Percentiles rank a stretch among this genome's conserved stretches.
phyloP scores from a whole-genome alignment of 78 protist genomes.

The Dictyostelium brefeldianum region DNA sequence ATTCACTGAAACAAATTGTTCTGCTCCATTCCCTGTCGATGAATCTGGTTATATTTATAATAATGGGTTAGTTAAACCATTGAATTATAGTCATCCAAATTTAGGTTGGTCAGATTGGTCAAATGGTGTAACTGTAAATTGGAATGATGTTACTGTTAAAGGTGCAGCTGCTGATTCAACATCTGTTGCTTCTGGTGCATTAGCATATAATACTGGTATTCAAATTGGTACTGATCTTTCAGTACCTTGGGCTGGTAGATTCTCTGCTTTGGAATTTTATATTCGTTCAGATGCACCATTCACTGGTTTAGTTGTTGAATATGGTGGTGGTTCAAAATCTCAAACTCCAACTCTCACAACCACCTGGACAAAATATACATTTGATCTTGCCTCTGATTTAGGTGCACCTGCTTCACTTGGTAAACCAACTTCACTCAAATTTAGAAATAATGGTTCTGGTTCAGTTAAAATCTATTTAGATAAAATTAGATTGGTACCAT shows the following conservation, averaged over 20 bases:
- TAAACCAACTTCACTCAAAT: slow-evolving; percentile 56
- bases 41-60: slow-evolving; percentile 20
- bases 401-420: slow-evolving; percentile 67
- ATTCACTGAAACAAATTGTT: neutral
- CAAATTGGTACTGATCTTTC: slow-evolving; percentile 67
- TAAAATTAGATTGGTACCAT: slow-evolving; percentile 38
- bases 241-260: slow-evolving; percentile 25
- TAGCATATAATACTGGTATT: slow-evolving; percentile 6
- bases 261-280: slow-evolving; percentile 48
- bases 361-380: slow-evolving; percentile 37
- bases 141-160: slow-evolving; percentile 19
- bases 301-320: slow-evolving; percentile 25
- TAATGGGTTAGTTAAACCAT: slow-evolving; percentile 54
- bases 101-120: slow-evolving; percentile 75
- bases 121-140: slow-evolving; percentile 44
- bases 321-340: neutral
- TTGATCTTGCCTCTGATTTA: neutral
- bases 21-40: slow-evolving; percentile 51
- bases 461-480: slow-evolving; percentile 26
- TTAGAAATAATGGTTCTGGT: slow-evolving; percentile 34
- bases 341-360: slow-evolving; percentile 25
- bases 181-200: slow-evolving; percentile 12
- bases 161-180: slow-evolving; percentile 20
- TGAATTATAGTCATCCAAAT: slow-evolving; percentile 30
- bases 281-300: neutral